phyloP scores from a whole-genome alignment of 345 rosid species.

The Kandelia obovata region DNA sequence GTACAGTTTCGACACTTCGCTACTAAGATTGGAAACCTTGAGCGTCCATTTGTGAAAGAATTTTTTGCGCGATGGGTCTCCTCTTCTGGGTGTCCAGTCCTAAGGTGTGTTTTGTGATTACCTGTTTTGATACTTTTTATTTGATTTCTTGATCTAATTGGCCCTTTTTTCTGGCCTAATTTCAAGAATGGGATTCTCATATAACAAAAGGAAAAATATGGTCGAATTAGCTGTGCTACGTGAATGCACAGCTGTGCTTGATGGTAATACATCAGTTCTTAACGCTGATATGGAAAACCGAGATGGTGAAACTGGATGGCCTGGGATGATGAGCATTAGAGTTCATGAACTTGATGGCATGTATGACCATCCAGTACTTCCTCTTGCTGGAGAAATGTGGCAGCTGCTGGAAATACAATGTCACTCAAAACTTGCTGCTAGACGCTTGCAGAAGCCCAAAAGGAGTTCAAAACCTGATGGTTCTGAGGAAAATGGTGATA shows the following conservation, averaged over 20 bases:
- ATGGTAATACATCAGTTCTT: conserved; percentile 47
- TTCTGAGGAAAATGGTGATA: conserved; percentile 84
- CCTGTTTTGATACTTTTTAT: conserved; percentile 1
- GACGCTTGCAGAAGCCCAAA: conserved; percentile 91
- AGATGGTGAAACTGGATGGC: conserved; percentile 91
- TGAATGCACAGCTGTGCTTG: conserved; percentile 71
- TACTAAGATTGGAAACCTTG: conserved; percentile 88
- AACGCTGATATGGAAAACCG: conserved; percentile 75
- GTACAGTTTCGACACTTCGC: conserved; percentile 92
- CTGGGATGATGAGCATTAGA: conserved; percentile 97
- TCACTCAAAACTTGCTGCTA: conserved; percentile 88
- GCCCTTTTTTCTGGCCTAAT: conserved; percentile 11
- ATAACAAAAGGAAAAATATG: conserved; percentile 87
- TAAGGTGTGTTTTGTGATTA: conserved; percentile 50
- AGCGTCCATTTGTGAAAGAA: conserved; percentile 93
- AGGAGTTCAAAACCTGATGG: conserved; percentile 93
- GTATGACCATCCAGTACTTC: conserved; percentile 91
- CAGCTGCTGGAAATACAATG: conserved; percentile 96
- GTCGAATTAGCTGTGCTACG: conserved; percentile 91
- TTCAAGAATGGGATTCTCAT: conserved; percentile 92
- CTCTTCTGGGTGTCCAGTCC: conserved; percentile 82
- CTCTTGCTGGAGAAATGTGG: conserved; percentile 93
- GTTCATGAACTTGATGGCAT: conserved; percentile 92
- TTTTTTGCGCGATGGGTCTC: conserved; percentile 93
- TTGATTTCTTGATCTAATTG: conserved; percentile 13